These are phyloP conservation scores for Pestalotiopsis sp. DNA, from an alignment of 2,329 filamentous ascomycete species.

Conservation along the genomic window DNA sequence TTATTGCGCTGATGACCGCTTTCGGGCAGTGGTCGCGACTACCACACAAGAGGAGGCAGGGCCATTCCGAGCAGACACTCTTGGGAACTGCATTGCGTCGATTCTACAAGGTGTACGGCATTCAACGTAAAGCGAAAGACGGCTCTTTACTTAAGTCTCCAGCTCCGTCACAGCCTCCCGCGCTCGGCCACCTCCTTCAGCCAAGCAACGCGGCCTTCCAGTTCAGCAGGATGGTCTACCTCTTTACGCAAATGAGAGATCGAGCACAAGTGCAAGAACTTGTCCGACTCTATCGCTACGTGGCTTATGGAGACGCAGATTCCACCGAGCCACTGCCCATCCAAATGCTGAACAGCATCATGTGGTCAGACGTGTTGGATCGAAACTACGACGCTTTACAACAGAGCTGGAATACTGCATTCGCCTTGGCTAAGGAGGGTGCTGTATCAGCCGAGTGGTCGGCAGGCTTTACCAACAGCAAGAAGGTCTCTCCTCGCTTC, in stretches of 20 bases:
- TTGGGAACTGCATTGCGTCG: not conserved
- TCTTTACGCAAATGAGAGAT: constrained; percentile 44
- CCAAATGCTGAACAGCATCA: constrained; percentile 64
- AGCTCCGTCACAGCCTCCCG: not conserved
- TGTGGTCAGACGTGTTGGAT: constrained; percentile 65
- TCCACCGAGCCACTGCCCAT: constrained; percentile 46
- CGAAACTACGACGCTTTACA: constrained; percentile 62
- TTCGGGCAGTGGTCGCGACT: constrained; percentile 37
- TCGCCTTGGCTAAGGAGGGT: constrained; percentile 51
- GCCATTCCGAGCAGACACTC: not conserved
- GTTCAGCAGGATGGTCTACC: constrained; percentile 43
- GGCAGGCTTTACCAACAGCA: constrained; percentile 34
- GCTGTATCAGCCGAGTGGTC: constrained; percentile 35
- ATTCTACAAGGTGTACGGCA: constrained; percentile 13
- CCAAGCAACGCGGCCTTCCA: constrained; percentile 20
- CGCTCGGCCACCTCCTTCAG: not conserved
- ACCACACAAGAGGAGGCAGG: constrained; percentile 16
- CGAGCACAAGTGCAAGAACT: constrained; percentile 60
- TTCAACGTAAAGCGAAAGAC: not conserved
- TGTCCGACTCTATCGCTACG: constrained; percentile 53
- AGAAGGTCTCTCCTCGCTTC: constrained; percentile 45
- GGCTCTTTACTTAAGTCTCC: not conserved
- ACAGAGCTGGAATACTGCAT: constrained; percentile 66
- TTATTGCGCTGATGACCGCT: constrained; percentile 46
- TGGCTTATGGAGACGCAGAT: constrained; percentile 37